These are phyloP conservation scores for Neocallimastix lanati DNA, from an alignment of 192 early-diverging fungal species.

Conservation along the genomic window DNA sequence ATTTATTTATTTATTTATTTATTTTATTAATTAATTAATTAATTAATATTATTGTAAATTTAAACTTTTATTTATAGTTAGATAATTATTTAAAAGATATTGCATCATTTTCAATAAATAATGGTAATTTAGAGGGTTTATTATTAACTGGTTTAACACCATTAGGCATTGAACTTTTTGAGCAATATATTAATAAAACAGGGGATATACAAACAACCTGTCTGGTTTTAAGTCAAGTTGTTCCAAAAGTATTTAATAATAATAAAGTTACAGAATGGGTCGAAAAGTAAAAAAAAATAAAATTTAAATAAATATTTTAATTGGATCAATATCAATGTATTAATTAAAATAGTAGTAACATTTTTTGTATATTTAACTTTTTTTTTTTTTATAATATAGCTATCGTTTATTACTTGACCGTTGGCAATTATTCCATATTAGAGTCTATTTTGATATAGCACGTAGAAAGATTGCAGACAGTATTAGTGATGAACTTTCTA, in stretches of 20 bases:
- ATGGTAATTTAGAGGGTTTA: slow-evolving; percentile 65
- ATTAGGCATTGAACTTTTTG: slow-evolving; percentile 50
- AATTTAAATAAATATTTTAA: not conserved
- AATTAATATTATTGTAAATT: no score
- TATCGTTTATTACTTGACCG: slow-evolving; percentile 74
- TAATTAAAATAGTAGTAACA: no score
- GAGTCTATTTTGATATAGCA: slow-evolving; percentile 81
- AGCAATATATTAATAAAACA: slow-evolving; percentile 61
- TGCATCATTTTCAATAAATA: slow-evolving; percentile 24
- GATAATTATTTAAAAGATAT: slow-evolving; percentile 33
- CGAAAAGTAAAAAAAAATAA: slow-evolving; percentile 36
- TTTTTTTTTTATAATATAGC: slow-evolving; percentile 10
- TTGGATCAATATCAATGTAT: no score
- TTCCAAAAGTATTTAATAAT: slow-evolving; percentile 37
- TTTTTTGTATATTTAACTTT: no score
- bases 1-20: no score
- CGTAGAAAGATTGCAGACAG: slow-evolving; percentile 39
- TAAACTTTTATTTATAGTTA: slow-evolving; percentile 17
- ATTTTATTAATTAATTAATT: no score
- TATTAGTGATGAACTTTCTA: slow-evolving; percentile 29
- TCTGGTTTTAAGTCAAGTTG: slow-evolving; percentile 42
- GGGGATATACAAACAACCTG: slow-evolving; percentile 83
- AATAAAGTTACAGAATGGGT: slow-evolving; percentile 47
- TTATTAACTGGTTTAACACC: slow-evolving; percentile 58
- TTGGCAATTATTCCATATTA: slow-evolving; percentile 68